These are phyloP conservation scores for Phylloporus arenicola DNA, from an alignment of 768 basidiomycete species.

Conservation along the genomic window DNA sequence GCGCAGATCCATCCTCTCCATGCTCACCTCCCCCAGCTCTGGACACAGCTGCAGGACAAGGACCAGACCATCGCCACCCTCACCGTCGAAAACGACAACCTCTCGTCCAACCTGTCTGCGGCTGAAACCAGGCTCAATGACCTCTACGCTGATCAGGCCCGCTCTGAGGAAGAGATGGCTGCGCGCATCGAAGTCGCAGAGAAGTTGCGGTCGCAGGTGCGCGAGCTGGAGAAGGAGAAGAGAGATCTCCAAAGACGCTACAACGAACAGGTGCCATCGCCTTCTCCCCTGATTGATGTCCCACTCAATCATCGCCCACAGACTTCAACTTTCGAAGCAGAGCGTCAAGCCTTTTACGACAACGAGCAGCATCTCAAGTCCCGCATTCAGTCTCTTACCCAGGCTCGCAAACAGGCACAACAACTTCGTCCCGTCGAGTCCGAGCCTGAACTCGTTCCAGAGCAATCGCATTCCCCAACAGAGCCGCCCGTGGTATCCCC, in stretches of 20 bases:
- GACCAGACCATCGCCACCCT: constrained; percentile 62
- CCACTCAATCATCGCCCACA: constrained; percentile 28
- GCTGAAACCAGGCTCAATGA: constrained; percentile 74
- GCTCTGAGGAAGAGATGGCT: constrained; percentile 77
- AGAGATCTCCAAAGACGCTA: constrained; percentile 77
- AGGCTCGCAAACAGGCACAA: constrained; percentile 55
- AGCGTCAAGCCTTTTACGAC: constrained; percentile 88
- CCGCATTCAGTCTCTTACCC: constrained; percentile 74
- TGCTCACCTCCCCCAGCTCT: constrained; percentile 44
- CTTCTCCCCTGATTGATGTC: constrained; percentile 12
- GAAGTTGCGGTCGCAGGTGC: constrained; percentile 73
- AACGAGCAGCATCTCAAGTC: constrained; percentile 92
- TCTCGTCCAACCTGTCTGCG: constrained; percentile 58
- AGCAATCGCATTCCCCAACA: constrained; percentile 29
- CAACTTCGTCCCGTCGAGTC: constrained; percentile 29
- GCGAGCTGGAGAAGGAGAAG: constrained; percentile 86
- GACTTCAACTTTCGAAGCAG: constrained; percentile 87
- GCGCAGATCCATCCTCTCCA: constrained; percentile 4
- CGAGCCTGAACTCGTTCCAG: constrained; percentile 39
- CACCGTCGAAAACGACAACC: constrained; percentile 56
- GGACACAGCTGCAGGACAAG: constrained; percentile 73
- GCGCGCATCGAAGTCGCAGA: constrained; percentile 79
- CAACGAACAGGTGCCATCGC: constrained; percentile 68
- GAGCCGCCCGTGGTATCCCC: constrained; percentile 20
- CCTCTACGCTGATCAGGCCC: constrained; percentile 73